phyloP scores from a whole-genome alignment of 495 filamentous ascomycete species.

The Aspergillus olivimuriae region DNA sequence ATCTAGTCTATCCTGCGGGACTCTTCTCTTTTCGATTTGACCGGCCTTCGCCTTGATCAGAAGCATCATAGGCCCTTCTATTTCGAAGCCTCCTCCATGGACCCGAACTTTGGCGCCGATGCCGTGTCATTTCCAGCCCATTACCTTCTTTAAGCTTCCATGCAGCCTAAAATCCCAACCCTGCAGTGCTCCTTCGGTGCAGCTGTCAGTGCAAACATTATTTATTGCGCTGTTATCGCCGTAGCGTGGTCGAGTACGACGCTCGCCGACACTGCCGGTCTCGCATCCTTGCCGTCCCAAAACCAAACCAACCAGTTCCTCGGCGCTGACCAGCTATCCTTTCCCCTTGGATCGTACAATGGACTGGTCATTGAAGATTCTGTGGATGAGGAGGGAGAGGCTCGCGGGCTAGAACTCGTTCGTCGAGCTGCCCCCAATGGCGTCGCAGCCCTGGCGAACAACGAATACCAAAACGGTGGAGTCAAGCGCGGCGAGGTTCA shows the following conservation, averaged over 20 bases:
- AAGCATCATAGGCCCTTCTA: background rate
- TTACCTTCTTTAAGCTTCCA: constrained; percentile 24
- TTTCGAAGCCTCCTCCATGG: background rate
- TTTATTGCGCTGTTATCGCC: constrained; percentile 51
- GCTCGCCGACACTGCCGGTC: constrained; percentile 54
- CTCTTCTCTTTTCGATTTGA: constrained; percentile 7
- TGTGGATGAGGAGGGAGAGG: constrained; percentile 27
- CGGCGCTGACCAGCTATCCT: constrained; percentile 17
- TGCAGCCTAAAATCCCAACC: constrained; percentile 55
- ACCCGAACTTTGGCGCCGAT: too few relatives aligned
- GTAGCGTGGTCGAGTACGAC: constrained; percentile 44
- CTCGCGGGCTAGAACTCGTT: constrained; percentile 53
- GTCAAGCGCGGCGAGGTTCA: constrained; percentile 52
- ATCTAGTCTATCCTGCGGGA: background rate
- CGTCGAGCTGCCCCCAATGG: constrained; percentile 50
- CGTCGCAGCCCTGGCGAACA: constrained; percentile 52
- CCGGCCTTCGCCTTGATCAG: constrained; percentile 9
- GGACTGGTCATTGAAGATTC: constrained; percentile 25
- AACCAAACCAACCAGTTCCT: constrained; percentile 40
- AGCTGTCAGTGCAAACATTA: constrained; percentile 49
- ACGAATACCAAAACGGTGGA: constrained; percentile 48
- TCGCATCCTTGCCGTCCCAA: constrained; percentile 29
- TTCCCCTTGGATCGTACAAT: constrained; percentile 29
- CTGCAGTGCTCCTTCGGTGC: constrained; percentile 66
- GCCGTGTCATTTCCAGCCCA: too few relatives aligned